Percentiles rank a stretch among this genome's conserved stretches.
These are phyloP conservation scores for Corylus heterophylla DNA, from an alignment of 306 rosid species.

Conservation along the genomic window DNA sequence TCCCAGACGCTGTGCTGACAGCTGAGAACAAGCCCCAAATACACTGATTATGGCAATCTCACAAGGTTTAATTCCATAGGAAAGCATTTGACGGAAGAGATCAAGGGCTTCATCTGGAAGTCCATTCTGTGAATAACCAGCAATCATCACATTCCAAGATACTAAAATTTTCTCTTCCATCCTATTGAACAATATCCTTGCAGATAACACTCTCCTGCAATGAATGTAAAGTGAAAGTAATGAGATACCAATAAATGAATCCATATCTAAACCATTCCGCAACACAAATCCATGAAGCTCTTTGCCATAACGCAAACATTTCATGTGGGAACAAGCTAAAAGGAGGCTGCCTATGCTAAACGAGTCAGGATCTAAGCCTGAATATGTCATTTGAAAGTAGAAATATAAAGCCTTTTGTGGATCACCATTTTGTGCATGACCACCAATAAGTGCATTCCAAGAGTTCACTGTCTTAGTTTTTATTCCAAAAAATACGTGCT, in stretches of 20 bases:
- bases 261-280: conserved; percentile 60
- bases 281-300: conserved; percentile 66
- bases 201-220: conserved; percentile 42
- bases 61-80: conserved; percentile 38
- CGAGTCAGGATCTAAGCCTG: conserved; percentile 54
- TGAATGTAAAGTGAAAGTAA: conserved; percentile 62
- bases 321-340: conserved; percentile 63
- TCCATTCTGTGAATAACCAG: conserved; percentile 60
- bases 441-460: conserved; percentile 82
- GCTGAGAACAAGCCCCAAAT: conserved; percentile 71
- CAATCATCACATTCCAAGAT: conserved; percentile 71
- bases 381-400: conserved; percentile 55
- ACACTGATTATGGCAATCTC: conserved; percentile 49
- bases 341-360: conserved; percentile 68
- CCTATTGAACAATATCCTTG: conserved; percentile 49
- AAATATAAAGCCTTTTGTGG: conserved; percentile 63
- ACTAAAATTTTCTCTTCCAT: conserved; percentile 48
- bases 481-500: conserved; percentile 53
- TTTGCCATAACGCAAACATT: conserved; percentile 48
- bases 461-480: conserved; percentile 59
- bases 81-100: conserved; percentile 63
- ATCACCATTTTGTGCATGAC: conserved; percentile 69
- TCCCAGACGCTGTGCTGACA: conserved; percentile 63
- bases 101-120: conserved; percentile 65
- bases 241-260: conserved; percentile 68